Evolutionary conservation across 139 green algal genomes (phyloP).

Genomic region (Coelastrella sp.): DNA sequence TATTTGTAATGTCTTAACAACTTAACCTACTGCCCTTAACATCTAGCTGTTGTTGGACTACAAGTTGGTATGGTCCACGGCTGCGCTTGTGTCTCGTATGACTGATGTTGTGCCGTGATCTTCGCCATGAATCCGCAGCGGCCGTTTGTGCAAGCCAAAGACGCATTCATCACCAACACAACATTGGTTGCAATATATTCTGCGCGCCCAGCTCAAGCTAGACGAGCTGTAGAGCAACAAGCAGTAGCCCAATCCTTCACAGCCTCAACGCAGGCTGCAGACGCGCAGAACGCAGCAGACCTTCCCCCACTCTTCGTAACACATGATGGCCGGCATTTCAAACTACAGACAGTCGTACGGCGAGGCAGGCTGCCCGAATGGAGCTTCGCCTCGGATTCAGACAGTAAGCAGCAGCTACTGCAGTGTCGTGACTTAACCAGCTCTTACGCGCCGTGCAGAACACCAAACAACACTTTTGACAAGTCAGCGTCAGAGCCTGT

Average conservation of each 20-base stretch:
- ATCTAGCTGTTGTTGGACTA: too few relatives aligned
- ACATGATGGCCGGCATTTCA: conserved; percentile 3
- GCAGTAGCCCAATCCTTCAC: neutral
- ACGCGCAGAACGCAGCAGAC: neutral
- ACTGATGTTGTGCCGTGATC: neutral
- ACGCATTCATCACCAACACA: neutral
- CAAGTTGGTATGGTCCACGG: too few relatives aligned
- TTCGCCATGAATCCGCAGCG: neutral
- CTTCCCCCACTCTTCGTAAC: neutral
- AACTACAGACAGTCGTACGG: conserved; percentile 28
- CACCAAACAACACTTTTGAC: neutral
- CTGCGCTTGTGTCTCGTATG: too few relatives aligned
- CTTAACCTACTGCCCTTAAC: too few relatives aligned
- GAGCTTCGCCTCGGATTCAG: neutral
- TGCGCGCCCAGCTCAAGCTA: neutral
- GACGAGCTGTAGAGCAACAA: neutral
- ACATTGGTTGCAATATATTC: neutral
- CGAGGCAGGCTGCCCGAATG: conserved; percentile 23
- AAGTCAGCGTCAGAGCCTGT: too few relatives aligned
- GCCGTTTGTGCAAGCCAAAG: neutral
- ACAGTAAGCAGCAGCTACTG: neutral
- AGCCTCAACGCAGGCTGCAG: neutral
- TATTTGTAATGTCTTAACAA: too few relatives aligned
- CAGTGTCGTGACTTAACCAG: neutral
- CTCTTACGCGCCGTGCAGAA: neutral